Conservation (phyloP, 2,329 filamentous ascomycete genomes). For the Botrytis cinerea region DNA sequence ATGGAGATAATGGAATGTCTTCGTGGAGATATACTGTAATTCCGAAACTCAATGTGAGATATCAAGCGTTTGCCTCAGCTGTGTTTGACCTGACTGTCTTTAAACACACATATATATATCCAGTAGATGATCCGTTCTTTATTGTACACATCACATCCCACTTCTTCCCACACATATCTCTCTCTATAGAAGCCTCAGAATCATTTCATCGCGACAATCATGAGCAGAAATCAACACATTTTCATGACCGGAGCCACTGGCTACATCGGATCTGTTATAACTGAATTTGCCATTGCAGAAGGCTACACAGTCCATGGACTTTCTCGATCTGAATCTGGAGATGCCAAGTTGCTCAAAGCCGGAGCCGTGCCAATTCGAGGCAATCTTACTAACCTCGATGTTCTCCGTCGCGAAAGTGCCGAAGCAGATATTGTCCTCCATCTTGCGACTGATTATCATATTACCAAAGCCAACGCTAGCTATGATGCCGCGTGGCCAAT, state of each 20-base stretch:
- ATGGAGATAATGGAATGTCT: background rate
- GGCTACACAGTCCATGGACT: conserved; percentile 48
- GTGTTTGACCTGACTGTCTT: background rate
- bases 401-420: conserved; percentile 45
- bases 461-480: conserved; percentile 29
- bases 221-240: conserved; percentile 24
- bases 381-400: conserved; percentile 44
- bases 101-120: background rate
- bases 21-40: background rate
- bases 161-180: background rate
- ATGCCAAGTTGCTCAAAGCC: conserved; percentile 43
- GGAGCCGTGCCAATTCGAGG: conserved; percentile 47
- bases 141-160: background rate
- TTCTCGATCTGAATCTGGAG: conserved; percentile 44
- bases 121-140: background rate
- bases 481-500: conserved; percentile 38
- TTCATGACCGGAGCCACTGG: conserved; percentile 49
- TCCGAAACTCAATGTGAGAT: background rate
- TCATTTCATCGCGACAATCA: background rate
- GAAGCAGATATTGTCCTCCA: conserved; percentile 49
- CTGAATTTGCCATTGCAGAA: conserved; percentile 42
- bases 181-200: background rate
- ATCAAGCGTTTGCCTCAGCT: background rate
- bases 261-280: conserved; percentile 45
- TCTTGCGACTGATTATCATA: conserved; percentile 44